phyloP scores from a whole-genome alignment of 495 filamentous ascomycete genomes.

The Evernia prunastri region DNA sequence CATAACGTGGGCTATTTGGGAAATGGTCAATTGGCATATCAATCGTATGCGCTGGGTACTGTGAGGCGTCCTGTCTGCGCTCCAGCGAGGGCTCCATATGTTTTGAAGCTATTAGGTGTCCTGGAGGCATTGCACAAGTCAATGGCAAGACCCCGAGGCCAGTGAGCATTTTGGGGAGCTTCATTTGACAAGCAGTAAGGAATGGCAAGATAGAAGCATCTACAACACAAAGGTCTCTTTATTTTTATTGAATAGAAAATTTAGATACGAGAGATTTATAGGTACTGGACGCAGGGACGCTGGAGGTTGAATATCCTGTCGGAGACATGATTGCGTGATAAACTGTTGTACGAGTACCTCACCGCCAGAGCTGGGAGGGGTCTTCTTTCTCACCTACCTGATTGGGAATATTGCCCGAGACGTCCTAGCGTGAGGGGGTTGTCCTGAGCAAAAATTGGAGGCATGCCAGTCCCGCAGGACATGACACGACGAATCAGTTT shows the following conservation, averaged over 20 bases:
- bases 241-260: background rate
- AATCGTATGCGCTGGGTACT: slow-evolving; percentile 11
- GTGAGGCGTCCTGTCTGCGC: slow-evolving; percentile 9
- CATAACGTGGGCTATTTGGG: slow-evolving; percentile 33
- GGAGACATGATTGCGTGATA: background rate
- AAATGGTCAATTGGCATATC: slow-evolving; percentile 39
- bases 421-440: background rate
- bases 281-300: background rate
- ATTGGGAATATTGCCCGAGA: background rate
- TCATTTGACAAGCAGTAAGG: background rate
- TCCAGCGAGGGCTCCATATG: slow-evolving; percentile 10
- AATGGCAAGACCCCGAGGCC: slow-evolving; percentile 7
- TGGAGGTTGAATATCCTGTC: background rate
- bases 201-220: background rate
- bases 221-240: background rate
- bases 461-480: too few relatives aligned
- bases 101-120: slow-evolving; percentile 1
- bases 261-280: background rate
- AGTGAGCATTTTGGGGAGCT: background rate
- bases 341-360: background rate
- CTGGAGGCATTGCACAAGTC: slow-evolving; percentile 5
- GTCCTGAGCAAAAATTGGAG: too few relatives aligned
- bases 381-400: background rate
- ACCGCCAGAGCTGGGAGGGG: background rate
- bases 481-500: too few relatives aligned